Evolutionary conservation across 176 grass and related monocot genomes (phyloP), one percentile per base, ranked within the genome.

Genomic region (Eremochloa ophiuroides): DNA sequence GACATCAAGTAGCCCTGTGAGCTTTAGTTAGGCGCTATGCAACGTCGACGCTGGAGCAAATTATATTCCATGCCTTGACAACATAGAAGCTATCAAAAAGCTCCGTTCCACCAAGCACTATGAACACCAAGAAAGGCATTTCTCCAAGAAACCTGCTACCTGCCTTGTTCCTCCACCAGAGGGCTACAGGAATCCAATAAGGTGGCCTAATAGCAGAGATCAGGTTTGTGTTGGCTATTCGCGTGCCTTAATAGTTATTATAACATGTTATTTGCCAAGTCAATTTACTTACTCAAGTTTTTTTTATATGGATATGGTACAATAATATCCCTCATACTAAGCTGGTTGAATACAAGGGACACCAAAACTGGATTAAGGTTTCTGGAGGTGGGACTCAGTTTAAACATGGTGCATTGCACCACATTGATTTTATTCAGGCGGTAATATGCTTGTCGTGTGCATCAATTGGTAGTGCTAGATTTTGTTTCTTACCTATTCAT

Each of bases 61-160:
- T 90, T 97, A 92, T 77, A 92, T 94, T 30, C 94, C 94, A 5
- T 97, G 94, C 85, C 91, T 97, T 14, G 94, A 97, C 91, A 97
- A 92, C 63, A n/a, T 69, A 37, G 71, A 87, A 73, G 85, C 89
- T 27, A 94, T 97, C 80, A 77, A 78, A 60, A 94, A 76, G 83
- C 91, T 97, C 47, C 85, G 25, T n/a, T 86, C 85, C 27, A 90
- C 91, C 31, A 94, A 92, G 77, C 94, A 97, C 76, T 97, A 97
- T 20, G 87, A 97, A 55, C 94, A 97, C 68, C 83, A 91, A 66
- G 94, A 94, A 75, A 78, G 94, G 62, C 94, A 97, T 82, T 97
- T 91, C 66, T 85, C 94, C 17, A 44, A 94, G 14, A 34, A 84
- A 15, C 28, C 82, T 55, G 82, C 89, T 2, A 88, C 76, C 28